Conservation (phyloP, 306 rosid species). For the Pyrus pyrifolia region DNA sequence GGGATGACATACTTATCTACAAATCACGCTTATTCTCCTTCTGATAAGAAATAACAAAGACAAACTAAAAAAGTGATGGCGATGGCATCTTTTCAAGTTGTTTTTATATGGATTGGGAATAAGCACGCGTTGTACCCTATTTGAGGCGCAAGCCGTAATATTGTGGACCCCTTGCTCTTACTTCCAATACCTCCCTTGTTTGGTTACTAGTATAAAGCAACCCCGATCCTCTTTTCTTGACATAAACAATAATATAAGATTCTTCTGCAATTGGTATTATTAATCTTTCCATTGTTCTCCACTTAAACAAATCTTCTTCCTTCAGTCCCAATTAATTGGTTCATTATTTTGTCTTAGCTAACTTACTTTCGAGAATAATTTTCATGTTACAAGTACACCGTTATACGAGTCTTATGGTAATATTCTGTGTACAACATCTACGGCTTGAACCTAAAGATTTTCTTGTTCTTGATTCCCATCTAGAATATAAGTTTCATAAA, state of each 20-base stretch:
- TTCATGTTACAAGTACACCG: too few relatives aligned
- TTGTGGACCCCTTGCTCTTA: slow-evolving; percentile 30
- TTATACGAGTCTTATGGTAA: too few relatives aligned
- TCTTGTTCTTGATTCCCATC: too few relatives aligned
- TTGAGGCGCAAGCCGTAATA: slow-evolving; percentile 37
- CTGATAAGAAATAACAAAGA: background rate
- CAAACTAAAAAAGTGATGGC: background rate
- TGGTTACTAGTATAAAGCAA: background rate
- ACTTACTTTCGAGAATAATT: background rate
- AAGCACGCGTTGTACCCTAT: slow-evolving; percentile 65
- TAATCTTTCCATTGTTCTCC: background rate
- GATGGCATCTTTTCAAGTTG: slow-evolving; percentile 12
- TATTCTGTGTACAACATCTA: too few relatives aligned
- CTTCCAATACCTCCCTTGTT: background rate
- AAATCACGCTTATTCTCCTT: background rate
- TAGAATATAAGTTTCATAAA: too few relatives aligned
- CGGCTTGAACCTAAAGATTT: too few relatives aligned
- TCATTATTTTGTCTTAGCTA: background rate
- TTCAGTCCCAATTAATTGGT: background rate
- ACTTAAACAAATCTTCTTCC: background rate
- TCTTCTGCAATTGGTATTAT: background rate
- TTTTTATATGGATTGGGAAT: slow-evolving; percentile 14
- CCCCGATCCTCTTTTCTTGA: background rate
- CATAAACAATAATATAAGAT: background rate
- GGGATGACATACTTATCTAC: background rate